A percentile compares a stretch with the other conserved stretches of the same genome.
Conservation (phyloP, 1,284 basidiomycete genomes). For the Ceratobasidium sp. region DNA sequence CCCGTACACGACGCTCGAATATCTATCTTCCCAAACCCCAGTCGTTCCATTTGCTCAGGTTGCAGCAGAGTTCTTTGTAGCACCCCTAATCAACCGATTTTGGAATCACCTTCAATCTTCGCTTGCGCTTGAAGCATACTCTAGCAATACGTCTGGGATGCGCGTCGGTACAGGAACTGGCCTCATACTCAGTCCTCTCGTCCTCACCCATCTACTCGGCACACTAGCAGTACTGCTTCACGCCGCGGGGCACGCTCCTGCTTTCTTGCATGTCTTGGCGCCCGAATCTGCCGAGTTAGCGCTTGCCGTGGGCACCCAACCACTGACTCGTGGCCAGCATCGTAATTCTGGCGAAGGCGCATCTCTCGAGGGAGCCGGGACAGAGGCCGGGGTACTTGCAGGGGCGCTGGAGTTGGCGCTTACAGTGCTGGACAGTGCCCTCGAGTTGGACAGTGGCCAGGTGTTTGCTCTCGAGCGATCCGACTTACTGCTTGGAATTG, state of each 20-base stretch:
- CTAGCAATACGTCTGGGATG: neutral
- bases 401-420: constrained; percentile 79
- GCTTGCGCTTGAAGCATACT: constrained; percentile 71
- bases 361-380: constrained; percentile 44
- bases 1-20: neutral
- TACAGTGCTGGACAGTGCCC: constrained; percentile 73
- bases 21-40: constrained; percentile 41
- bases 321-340: constrained; percentile 53
- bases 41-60: constrained; percentile 67
- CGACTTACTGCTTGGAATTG: constrained; percentile 69
- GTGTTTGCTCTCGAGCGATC: constrained; percentile 78
- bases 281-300: constrained; percentile 84
- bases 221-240: constrained; percentile 84
- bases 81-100: constrained; percentile 88
- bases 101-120: constrained; percentile 89
- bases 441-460: constrained; percentile 78
- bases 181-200: constrained; percentile 76
- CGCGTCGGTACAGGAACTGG: constrained; percentile 73
- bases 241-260: constrained; percentile 75
- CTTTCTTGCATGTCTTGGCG: constrained; percentile 79
- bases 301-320: constrained; percentile 73
- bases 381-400: constrained; percentile 74
- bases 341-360: constrained; percentile 46
- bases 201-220: constrained; percentile 75
- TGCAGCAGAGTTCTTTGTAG: constrained; percentile 84